A percentile compares a stretch with the other conserved stretches of the same genome.
Conservation (phyloP, 2,329 filamentous ascomycete species). For the Colletotrichum gigasporum region DNA sequence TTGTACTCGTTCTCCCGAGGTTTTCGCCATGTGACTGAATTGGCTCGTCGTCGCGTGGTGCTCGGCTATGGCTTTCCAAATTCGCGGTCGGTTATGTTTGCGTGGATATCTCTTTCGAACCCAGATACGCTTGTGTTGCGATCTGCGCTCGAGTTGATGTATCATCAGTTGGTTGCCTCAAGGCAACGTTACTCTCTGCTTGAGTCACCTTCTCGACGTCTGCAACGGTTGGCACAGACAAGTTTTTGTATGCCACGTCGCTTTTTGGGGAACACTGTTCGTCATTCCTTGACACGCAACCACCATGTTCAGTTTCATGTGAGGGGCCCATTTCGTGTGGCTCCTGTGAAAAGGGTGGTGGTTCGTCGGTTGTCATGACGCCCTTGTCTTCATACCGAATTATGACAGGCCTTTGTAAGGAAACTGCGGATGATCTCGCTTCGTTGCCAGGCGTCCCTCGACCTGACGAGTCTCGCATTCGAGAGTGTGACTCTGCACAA, state of each 20-base stretch:
- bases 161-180: background rate
- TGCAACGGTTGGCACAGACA: too few relatives aligned
- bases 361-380: conserved; percentile 14
- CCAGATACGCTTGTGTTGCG: background rate
- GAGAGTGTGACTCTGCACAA: background rate
- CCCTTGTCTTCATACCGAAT: conserved; percentile 34
- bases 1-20: too few relatives aligned
- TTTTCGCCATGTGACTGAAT: too few relatives aligned
- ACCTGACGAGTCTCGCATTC: background rate
- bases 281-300: background rate
- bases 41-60: too few relatives aligned
- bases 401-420: background rate
- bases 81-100: background rate
- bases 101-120: background rate
- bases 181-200: background rate
- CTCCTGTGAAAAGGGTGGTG: conserved; percentile 5
- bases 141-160: background rate
- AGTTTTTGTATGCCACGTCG: background rate
- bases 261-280: background rate
- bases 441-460: background rate
- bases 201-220: background rate
- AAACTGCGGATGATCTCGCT: background rate
- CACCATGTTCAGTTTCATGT: conserved; percentile 20
- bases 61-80: background rate
- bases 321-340: too few relatives aligned